phyloP scores from a whole-genome alignment of 192 early-diverging fungal genomes.

The Umbelopsis sp. region DNA sequence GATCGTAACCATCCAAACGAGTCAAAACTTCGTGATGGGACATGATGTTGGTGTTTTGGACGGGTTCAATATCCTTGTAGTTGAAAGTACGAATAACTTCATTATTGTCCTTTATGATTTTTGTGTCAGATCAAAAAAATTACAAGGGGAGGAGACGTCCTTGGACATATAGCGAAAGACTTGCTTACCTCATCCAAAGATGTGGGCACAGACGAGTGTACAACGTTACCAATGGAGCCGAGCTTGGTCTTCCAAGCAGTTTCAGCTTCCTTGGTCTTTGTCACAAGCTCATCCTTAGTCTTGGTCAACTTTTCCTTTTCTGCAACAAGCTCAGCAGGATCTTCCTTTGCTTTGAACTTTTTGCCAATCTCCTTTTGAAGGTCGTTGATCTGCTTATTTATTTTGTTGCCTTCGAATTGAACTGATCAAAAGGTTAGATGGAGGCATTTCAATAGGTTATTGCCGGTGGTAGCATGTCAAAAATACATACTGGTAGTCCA shows the following conservation, averaged over 20 bases:
- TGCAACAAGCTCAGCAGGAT: conserved; percentile 71
- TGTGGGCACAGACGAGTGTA: conserved; percentile 88
- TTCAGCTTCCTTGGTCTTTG: conserved; percentile 80
- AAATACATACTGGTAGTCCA: conserved; percentile 80
- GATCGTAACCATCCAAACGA: conserved; percentile 87
- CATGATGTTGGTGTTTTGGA: conserved; percentile 62
- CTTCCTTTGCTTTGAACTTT: conserved; percentile 92
- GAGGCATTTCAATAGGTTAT: conserved; percentile 6
- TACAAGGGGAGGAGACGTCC: background rate
- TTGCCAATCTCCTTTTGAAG: conserved; percentile 89
- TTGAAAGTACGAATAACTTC: conserved; percentile 63
- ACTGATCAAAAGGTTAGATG: conserved; percentile 47
- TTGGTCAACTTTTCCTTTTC: conserved; percentile 76
- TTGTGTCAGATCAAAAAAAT: conserved; percentile 1
- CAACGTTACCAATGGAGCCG: conserved; percentile 86
- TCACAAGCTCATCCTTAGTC: conserved; percentile 69
- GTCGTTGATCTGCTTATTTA: conserved; percentile 90
- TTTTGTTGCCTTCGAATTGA: conserved; percentile 83
- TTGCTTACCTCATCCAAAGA: conserved; percentile 75
- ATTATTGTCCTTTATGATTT: conserved; percentile 62
- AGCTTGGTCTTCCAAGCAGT: conserved; percentile 65
- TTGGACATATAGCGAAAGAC: background rate
- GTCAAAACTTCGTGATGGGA: conserved; percentile 96
- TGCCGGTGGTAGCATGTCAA: background rate
- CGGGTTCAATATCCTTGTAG: conserved; percentile 60